A percentile compares a stretch with the other conserved stretches of the same genome.
Conservation (phyloP, 208 protist species). For the Polymyxa betae region DNA sequence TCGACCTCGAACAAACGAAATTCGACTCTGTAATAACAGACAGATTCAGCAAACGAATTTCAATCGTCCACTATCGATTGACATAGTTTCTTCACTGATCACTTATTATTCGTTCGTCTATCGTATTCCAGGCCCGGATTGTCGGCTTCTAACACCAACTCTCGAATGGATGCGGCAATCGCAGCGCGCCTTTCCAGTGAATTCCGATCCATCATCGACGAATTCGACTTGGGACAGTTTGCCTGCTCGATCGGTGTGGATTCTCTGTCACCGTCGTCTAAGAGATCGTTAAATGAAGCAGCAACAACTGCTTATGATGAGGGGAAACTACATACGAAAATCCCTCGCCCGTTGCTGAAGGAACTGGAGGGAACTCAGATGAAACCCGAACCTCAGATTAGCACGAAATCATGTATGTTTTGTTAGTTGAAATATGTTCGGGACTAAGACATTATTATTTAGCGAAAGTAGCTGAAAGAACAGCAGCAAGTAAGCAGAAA, state of each 20-base stretch:
- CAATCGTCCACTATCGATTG: too few relatives aligned
- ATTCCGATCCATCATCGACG: constrained; percentile 20
- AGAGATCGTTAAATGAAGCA: background rate
- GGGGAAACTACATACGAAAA: too few relatives aligned
- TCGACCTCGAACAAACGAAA: too few relatives aligned
- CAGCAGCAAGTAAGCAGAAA: constrained; percentile 16
- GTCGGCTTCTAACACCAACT: background rate
- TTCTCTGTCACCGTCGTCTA: background rate
- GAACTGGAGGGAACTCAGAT: background rate
- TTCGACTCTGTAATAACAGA: too few relatives aligned
- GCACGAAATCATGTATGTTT: background rate
- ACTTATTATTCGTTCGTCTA: too few relatives aligned
- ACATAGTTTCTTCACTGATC: too few relatives aligned
- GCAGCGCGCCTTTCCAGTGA: background rate
- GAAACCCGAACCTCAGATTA: background rate
- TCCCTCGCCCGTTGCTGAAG: too few relatives aligned
- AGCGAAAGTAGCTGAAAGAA: background rate
- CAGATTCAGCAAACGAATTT: too few relatives aligned
- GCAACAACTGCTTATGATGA: too few relatives aligned
- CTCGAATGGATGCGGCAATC: background rate
- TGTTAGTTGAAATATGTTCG: background rate
- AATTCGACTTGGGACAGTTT: constrained; percentile 27
- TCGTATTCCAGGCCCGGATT: too few relatives aligned
- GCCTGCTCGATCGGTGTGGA: constrained; percentile 3
- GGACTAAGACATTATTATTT: background rate